These are phyloP conservation scores for Aureobasidium subglaciale DNA, from an alignment of 2,329 filamentous ascomycete species.

Conservation along the genomic window DNA sequence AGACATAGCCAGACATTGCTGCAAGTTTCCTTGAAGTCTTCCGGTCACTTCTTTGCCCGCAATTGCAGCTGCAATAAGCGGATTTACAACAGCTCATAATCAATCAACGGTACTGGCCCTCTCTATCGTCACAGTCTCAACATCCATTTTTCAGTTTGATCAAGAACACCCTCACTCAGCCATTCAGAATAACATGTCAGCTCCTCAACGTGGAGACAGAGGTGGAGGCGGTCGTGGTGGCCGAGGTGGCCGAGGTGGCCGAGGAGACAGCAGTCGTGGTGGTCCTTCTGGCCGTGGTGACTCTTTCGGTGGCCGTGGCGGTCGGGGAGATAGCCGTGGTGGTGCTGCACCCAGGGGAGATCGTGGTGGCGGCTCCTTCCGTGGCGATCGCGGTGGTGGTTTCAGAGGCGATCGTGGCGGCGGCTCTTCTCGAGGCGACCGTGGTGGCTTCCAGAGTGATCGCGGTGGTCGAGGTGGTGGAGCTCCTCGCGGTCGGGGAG, in stretches of 20 bases:
- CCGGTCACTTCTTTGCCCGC: neutral
- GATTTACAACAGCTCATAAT: neutral
- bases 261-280: constrained; percentile 12
- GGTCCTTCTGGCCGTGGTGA: constrained; percentile 11
- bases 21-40: neutral
- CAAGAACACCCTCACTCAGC: constrained; percentile 1
- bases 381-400: constrained; percentile 21
- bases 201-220: neutral
- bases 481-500: constrained; percentile 15
- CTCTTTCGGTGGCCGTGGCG: constrained; percentile 10
- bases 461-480: constrained; percentile 24
- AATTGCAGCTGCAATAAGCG: neutral
- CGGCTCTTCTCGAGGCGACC: constrained; percentile 16
- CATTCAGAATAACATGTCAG: constrained; percentile 2
- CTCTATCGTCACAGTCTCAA: neutral
- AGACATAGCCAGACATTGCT: neutral
- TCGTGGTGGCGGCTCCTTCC: constrained; percentile 12
- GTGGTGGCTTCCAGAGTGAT: constrained; percentile 22
- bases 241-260: constrained; percentile 15
- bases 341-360: constrained; percentile 12
- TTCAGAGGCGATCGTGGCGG: constrained; percentile 21
- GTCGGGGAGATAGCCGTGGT: too few relatives aligned
- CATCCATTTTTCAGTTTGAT: neutral
- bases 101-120: neutral
- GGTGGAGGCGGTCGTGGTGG: constrained; percentile 3